phyloP scores from a whole-genome alignment of 73 alveolate genomes.

The Blepharisma japonicum region DNA sequence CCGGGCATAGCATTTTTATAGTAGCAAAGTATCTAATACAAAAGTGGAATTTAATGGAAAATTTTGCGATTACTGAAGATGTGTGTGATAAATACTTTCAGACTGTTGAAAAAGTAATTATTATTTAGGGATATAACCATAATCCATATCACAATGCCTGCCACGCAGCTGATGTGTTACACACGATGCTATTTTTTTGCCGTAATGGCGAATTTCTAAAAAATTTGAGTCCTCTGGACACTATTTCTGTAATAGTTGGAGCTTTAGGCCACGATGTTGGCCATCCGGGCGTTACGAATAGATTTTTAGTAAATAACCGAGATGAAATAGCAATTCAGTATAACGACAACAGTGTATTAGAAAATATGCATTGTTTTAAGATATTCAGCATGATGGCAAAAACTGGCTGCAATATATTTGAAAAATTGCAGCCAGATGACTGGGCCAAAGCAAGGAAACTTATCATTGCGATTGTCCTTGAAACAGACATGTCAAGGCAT shows the following conservation, averaged over 20 bases:
- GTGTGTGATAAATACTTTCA: neutral
- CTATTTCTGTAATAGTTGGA: conserved; percentile 36
- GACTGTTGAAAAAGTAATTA: conserved; percentile 15
- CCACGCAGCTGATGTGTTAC: conserved; percentile 19
- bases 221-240: conserved; percentile 39
- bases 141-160: conserved; percentile 23
- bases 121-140: conserved; percentile 18
- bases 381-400: conserved; percentile 37
- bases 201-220: neutral
- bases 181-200: neutral
- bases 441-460: neutral
- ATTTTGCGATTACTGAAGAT: neutral
- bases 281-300: conserved; percentile 44
- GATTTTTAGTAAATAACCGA: conserved; percentile 7
- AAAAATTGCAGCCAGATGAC: conserved; percentile 25
- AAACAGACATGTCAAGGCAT: conserved; percentile 30
- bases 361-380: conserved; percentile 38
- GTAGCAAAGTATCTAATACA: neutral
- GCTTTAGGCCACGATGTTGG: conserved; percentile 58
- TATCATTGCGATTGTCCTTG: neutral
- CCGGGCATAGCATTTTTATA: conserved; percentile 26
- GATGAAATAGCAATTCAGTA: conserved; percentile 40
- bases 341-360: conserved; percentile 47
- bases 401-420: conserved; percentile 42
- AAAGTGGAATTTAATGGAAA: neutral